A percentile compares a stretch with the other conserved stretches of the same genome.
These are phyloP conservation scores for Epichloe glyceriae DNA, from an alignment of 2,329 filamentous ascomycete genomes.

Conservation along the genomic window DNA sequence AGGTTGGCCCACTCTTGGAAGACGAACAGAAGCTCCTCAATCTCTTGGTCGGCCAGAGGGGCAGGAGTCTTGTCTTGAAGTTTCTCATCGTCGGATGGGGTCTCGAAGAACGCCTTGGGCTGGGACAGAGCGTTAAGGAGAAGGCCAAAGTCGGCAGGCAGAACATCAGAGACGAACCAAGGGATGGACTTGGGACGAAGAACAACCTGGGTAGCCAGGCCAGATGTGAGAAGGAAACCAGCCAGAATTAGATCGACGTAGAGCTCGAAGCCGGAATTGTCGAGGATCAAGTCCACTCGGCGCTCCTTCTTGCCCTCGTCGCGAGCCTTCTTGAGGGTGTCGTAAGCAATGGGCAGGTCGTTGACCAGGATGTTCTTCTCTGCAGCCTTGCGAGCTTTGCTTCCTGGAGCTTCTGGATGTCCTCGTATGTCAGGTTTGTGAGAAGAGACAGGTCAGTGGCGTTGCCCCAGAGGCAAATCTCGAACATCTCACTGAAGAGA, in stretches of 20 bases:
- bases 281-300: conserved; percentile 84
- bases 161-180: conserved; percentile 95
- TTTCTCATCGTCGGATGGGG: conserved; percentile 54
- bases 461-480: conserved; percentile 96
- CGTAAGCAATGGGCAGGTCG: conserved; percentile 63
- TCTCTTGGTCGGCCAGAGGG: conserved; percentile 55
- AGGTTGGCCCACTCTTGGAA: conserved; percentile 71
- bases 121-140: conserved; percentile 68
- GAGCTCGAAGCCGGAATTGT: conserved; percentile 95
- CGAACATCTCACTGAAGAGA: conserved; percentile 83
- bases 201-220: conserved; percentile 74
- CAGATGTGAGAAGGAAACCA: conserved; percentile 74
- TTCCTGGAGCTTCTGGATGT: conserved; percentile 91
- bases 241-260: conserved; percentile 90
- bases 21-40: conserved; percentile 55
- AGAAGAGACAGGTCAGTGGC: conserved; percentile 88
- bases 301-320: conserved; percentile 52
- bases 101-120: conserved; percentile 68
- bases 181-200: conserved; percentile 91
- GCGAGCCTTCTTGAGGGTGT: conserved; percentile 51
- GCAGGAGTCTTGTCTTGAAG: conserved; percentile 42
- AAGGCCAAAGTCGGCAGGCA: conserved; percentile 74
- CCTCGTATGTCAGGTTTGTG: conserved; percentile 82
- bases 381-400: conserved; percentile 69
- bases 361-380: conserved; percentile 91